Evolutionary conservation across 495 filamentous ascomycete genomes (phyloP).

Genomic region (Aspergillus mulundensis): DNA sequence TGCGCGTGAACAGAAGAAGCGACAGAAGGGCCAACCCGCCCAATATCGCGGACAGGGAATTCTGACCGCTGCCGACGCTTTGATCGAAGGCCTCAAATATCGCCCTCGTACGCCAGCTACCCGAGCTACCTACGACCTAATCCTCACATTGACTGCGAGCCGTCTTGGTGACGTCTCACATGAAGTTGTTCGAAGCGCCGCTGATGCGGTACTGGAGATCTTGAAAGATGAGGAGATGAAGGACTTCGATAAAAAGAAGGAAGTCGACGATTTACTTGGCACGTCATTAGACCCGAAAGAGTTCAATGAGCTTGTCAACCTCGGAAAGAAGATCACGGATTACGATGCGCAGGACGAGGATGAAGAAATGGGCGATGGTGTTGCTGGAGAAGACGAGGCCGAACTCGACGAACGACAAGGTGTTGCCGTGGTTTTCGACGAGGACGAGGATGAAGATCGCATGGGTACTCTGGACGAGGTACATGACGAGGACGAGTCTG

Average conservation of each 20-base stretch:
- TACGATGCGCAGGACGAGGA: conserved; percentile 97
- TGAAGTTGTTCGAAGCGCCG: conserved; percentile 89
- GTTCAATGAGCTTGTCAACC: conserved; percentile 94
- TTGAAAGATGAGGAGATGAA: conserved; percentile 95
- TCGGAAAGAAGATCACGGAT: conserved; percentile 98
- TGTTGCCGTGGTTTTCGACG: conserved; percentile 95
- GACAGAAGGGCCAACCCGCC: conserved; percentile 68
- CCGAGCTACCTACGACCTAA: conserved; percentile 91
- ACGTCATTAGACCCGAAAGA: conserved; percentile 78
- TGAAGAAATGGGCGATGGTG: conserved; percentile 70
- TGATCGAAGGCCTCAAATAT: conserved; percentile 83
- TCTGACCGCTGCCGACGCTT: conserved; percentile 76
- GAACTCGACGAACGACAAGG: conserved; percentile 92
- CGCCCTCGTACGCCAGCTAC: conserved; percentile 89
- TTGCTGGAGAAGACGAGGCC: conserved; percentile 56
- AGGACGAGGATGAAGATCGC: conserved; percentile 86
- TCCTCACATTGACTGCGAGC: conserved; percentile 82
- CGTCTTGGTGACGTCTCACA: conserved; percentile 91
- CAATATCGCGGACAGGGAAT: conserved; percentile 75
- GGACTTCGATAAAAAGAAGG: conserved; percentile 97
- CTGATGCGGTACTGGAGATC: conserved; percentile 84
- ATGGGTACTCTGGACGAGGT: conserved; percentile 71
- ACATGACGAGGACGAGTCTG: conserved; percentile 68
- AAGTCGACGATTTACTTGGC: conserved; percentile 89
- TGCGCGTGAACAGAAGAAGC: conserved; percentile 81